Conservation (phyloP, 306 rosid genomes). For the Alnus glutinosa region DNA sequence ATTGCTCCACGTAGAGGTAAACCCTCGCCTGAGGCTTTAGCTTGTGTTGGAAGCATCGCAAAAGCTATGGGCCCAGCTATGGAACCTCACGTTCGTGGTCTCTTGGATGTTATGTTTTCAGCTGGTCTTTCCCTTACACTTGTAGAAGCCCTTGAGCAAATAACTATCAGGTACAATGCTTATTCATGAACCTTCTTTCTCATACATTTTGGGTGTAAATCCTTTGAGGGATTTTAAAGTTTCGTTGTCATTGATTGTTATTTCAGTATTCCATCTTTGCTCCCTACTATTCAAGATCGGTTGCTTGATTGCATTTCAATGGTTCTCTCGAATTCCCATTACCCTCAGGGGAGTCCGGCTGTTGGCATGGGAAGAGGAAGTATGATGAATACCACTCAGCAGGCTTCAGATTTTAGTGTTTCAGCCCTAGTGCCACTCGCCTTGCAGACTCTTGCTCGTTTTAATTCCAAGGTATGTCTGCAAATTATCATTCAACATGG, state of each 20-base stretch:
- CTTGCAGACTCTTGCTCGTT: constrained; percentile 89
- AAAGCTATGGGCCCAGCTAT: constrained; percentile 89
- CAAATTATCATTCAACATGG: constrained; percentile 18
- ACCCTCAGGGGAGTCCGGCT: constrained; percentile 59
- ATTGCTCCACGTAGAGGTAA: constrained; percentile 97
- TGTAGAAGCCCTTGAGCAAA: constrained; percentile 89
- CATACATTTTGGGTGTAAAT: constrained; percentile 10
- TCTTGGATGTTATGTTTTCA: constrained; percentile 89
- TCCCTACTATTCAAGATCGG: constrained; percentile 90
- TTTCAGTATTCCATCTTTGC: constrained; percentile 82
- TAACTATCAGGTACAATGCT: constrained; percentile 58
- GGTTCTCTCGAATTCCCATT: constrained; percentile 88
- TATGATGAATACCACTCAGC: constrained; percentile 56
- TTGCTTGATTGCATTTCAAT: constrained; percentile 85
- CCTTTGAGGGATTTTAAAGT: constrained; percentile 15
- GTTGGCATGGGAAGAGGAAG: constrained; percentile 62
- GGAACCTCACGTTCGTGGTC: constrained; percentile 91
- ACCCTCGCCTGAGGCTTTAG: constrained; percentile 96
- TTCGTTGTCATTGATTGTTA: constrained; percentile 24
- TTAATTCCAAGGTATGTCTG: constrained; percentile 83
- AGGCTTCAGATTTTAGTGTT: constrained; percentile 74
- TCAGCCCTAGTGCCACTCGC: constrained; percentile 86
- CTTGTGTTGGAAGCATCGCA: constrained; percentile 98
- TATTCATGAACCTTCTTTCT: constrained; percentile 13
- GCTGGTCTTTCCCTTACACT: constrained; percentile 89